phyloP scores from a whole-genome alignment of 2,329 filamentous ascomycete genomes.

The Fusarium floridanum region DNA sequence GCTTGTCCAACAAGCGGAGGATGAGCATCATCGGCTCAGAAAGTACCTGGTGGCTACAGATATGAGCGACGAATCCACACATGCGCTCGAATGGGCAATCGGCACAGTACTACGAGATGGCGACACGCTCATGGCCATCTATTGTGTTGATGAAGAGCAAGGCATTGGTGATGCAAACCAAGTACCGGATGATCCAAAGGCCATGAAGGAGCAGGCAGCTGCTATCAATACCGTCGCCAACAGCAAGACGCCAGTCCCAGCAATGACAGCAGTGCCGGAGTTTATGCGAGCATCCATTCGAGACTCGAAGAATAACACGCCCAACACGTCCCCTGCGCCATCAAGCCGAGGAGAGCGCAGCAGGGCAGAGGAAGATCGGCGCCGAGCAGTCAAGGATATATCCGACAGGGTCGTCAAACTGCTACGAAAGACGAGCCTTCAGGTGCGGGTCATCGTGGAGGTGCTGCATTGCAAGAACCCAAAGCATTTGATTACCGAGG shows the following conservation, averaged over 20 bases:
- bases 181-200: conserved; percentile 79
- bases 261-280: conserved; percentile 52
- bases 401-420: conserved; percentile 87
- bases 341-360: conserved; percentile 63
- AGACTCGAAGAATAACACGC: conserved; percentile 50
- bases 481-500: conserved; percentile 94
- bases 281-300: conserved; percentile 50
- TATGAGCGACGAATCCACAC: conserved; percentile 91
- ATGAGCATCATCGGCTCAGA: conserved; percentile 81
- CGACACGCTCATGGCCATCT: conserved; percentile 92
- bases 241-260: conserved; percentile 51
- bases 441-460: conserved; percentile 94
- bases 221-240: conserved; percentile 75
- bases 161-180: conserved; percentile 68
- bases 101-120: conserved; percentile 94
- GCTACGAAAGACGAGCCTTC: conserved; percentile 89
- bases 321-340: conserved; percentile 62
- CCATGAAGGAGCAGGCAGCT: conserved; percentile 80
- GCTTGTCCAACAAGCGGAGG: conserved; percentile 82
- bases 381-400: conserved; percentile 84
- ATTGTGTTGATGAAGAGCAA: conserved; percentile 91
- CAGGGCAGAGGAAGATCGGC: conserved; percentile 82
- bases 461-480: conserved; percentile 99
- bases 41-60: conserved; percentile 98
- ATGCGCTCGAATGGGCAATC: conserved; percentile 97